These are phyloP conservation scores for Lachnellula hyalina DNA, from an alignment of 2,329 filamentous ascomycete species.

Conservation along the genomic window DNA sequence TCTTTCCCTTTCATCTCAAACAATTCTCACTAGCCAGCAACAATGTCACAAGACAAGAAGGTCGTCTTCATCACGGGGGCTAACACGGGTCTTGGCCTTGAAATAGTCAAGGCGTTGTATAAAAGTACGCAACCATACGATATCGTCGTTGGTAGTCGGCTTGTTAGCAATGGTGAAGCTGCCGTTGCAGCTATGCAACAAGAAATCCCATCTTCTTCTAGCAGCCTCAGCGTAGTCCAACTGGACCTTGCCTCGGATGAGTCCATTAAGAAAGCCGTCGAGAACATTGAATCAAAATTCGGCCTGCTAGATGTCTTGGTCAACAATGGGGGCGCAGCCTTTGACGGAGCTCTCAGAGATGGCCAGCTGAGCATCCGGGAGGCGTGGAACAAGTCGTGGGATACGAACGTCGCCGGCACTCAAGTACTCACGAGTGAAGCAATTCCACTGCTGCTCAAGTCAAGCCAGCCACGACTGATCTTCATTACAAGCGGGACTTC, in stretches of 20 bases:
- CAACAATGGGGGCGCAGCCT: conserved; percentile 30
- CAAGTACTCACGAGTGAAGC: conserved; percentile 33
- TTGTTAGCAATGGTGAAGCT: conserved; percentile 36
- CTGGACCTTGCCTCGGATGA: conserved; percentile 32
- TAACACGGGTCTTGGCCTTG: conserved; percentile 38
- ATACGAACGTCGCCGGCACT: conserved; percentile 40
- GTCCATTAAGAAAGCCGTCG: conserved; percentile 30
- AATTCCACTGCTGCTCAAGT: conserved; percentile 39
- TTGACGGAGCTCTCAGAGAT: conserved; percentile 8
- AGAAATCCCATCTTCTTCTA: conserved; percentile 15
- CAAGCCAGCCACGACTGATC: conserved; percentile 38
- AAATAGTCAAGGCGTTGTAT: conserved; percentile 29
- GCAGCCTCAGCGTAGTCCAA: conserved; percentile 22
- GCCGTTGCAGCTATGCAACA: conserved; percentile 29
- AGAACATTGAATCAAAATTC: conserved; percentile 24
- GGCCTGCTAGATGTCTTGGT: conserved; percentile 34
- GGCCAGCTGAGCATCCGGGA: conserved; percentile 26
- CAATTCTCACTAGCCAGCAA: conserved; percentile 14
- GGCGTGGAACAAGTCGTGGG: conserved; percentile 36
- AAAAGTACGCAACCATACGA: conserved; percentile 16
- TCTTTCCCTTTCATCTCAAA: conserved; percentile 15
- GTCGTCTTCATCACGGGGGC: conserved; percentile 36
- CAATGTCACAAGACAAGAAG: conserved; percentile 15
- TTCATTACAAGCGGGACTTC: conserved; percentile 42
- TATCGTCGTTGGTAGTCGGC: conserved; percentile 40